These are phyloP conservation scores for Capronia epimyces DNA, from an alignment of 2,329 filamentous ascomycete species.

Conservation along the genomic window DNA sequence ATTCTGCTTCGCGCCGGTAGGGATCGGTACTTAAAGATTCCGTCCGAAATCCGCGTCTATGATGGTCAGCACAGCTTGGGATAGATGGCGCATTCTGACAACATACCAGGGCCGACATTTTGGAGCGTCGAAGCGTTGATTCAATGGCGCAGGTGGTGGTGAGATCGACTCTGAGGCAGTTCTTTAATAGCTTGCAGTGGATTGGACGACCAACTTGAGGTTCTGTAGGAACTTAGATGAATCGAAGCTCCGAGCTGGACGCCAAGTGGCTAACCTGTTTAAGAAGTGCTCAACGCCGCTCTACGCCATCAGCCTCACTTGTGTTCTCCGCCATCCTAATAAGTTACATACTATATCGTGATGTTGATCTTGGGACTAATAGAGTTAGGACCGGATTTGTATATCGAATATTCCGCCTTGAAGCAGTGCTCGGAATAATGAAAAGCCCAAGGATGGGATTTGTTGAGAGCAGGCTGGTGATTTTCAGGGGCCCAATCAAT, in stretches of 20 bases:
- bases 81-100: no score
- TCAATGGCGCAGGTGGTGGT: background rate
- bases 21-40: background rate
- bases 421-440: no score
- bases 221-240: background rate
- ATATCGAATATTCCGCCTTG: no score
- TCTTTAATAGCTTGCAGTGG: constrained; percentile 1
- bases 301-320: background rate
- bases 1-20: background rate
- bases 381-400: no score
- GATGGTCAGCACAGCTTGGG: background rate
- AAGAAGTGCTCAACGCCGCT: background rate
- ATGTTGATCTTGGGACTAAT: no score
- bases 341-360: no score
- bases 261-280: background rate
- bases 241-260: background rate
- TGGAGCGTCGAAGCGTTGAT: background rate
- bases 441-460: no score
- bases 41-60: background rate
- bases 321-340: no score
- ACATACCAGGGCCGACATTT: background rate
- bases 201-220: background rate
- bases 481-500: no score
- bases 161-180: background rate
- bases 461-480: no score